Base-by-base conservation (phyloP, 768 basidiomycete genomes). In the Lentinula sp. region DNA sequence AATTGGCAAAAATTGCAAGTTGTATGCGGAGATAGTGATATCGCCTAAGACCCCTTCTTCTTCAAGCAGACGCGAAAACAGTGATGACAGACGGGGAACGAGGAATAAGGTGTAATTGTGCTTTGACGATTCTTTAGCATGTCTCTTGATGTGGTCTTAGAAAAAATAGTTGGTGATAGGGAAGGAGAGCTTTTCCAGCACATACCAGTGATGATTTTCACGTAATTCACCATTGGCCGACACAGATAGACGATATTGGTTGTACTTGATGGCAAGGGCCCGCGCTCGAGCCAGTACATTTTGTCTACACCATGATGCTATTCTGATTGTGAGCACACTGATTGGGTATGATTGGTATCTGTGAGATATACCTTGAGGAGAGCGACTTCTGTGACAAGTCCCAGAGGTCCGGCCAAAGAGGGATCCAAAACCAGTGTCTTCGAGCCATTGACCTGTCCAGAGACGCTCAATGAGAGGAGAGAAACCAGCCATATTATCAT, bases 1-100 rank as follows among this genome's bases (percentile, higher is more conserved):
- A 41, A 98, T 68, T 15, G 95, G 94, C 63, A 98, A 93, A 66
- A 98, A 92, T 66, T 95, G 94, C 23, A 99, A 81, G 71, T 93
- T 92, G 73, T 93, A 96, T 33, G 92, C 84, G 18, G 86, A 85
- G 35, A 98, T 84, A 7, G 84, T 87, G 49, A 99, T 80, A 67
- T 98, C 95, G n/a, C 97, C 97, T 15, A 95, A 81, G 0, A 99
- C 95, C n/a, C 96, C 97, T 68, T 97, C 91, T 70, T 98, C 95
- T 68, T 98, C 95, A 48, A 99, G 76, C 64, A 95, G 87, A 60
- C 87, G 84, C 37, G 86, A 84, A 57, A 95, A 92, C 7, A 98
- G 80, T 5, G 89, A 90, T 2, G 97, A 98, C 41, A 84, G 78
- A 43, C 95, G 81, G 8, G 97, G 97, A 0, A 95, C 91, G 49